Base-by-base conservation (phyloP, 1,284 basidiomycete genomes). In the Marasmius fiardii region DNA sequence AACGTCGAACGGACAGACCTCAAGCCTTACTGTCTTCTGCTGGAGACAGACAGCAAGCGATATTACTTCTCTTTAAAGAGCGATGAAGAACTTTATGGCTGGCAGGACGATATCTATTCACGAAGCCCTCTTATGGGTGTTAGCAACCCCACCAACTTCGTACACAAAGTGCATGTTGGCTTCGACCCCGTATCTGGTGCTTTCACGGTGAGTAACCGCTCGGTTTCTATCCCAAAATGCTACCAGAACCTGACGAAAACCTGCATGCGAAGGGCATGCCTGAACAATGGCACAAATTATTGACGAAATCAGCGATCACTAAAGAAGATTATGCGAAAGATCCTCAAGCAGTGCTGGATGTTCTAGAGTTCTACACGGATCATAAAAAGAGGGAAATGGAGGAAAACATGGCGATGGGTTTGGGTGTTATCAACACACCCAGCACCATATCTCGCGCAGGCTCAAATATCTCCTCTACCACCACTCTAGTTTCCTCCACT, bases 351-450 rank as follows among this genome's bases (percentile, higher is more conserved):
- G 96, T 99, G 14, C 80, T 98, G 16, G 96, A 98, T 62, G 96
- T 98, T 0, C 86, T 99, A 56, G 95, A 98, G 67, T 99, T 98
- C 75, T 98, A 98, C 73, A 98, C 95, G 12, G 93, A 97, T 68
- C 94, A 95, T 65, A 94, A 98, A 76, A 95, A 94, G 70, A 85
- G 90, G n/a, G 91, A 92, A 66, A 74, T 90, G 66, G 93, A 95
- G 64, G 86, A 89, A 7, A 53, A 33, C 47, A 55, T 58, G 54
- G 34, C 20, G 10, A 54, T 52, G 35, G 51, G 49, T 2, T 10
- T 31, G 10, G 28, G 28, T 10, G 10, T 4, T 31, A 24, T 53
- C 41, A 53, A 16, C 2, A 41, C 52, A 43, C 14, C 56, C 2
- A 37, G 49, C 33, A 52, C 63, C 21, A 52, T 69, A 37, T 47